A percentile compares a stretch with the other conserved stretches of the same genome.
Conservation (phyloP, 139 green algal genomes). For the Volvox africanus region DNA sequence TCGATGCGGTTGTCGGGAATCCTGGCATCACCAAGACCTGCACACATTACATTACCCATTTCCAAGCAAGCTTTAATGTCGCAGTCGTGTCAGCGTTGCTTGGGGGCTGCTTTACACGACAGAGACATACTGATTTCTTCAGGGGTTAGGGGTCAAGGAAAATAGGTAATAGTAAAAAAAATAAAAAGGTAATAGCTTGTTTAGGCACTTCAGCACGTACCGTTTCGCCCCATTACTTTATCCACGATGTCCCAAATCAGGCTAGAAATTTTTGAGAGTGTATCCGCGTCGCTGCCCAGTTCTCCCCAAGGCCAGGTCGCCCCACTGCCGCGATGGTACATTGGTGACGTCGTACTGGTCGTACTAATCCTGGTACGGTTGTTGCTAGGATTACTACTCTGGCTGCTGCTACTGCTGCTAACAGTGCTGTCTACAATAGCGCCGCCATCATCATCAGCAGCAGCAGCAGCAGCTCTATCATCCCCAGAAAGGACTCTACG, state of each 20-base stretch:
- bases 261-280: not conserved
- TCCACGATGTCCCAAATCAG: slow-evolving; percentile 35
- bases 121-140: too few species aligned
- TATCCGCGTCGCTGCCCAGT: not conserved
- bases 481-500: too few species aligned
- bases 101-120: not conserved
- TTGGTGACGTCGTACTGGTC: not conserved
- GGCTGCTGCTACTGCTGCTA: not conserved
- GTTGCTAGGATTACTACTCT: too few species aligned
- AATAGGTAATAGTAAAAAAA: too few species aligned
- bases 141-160: too few species aligned
- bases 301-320: too few species aligned
- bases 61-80: not conserved
- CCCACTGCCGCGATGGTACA: not conserved
- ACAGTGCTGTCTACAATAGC: not conserved
- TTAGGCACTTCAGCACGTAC: too few species aligned
- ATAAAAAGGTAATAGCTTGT: too few species aligned
- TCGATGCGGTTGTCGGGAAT: slow-evolving; percentile 10
- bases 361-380: not conserved
- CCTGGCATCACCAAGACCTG: not conserved
- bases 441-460: not conserved
- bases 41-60: not conserved
- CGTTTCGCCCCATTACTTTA: not conserved
- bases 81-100: not conserved
- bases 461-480: not conserved